Percentiles rank a stretch among this genome's conserved stretches.
phyloP scores from a whole-genome alignment of 2,329 filamentous ascomycete species.

The Stachybotrys elegans region DNA sequence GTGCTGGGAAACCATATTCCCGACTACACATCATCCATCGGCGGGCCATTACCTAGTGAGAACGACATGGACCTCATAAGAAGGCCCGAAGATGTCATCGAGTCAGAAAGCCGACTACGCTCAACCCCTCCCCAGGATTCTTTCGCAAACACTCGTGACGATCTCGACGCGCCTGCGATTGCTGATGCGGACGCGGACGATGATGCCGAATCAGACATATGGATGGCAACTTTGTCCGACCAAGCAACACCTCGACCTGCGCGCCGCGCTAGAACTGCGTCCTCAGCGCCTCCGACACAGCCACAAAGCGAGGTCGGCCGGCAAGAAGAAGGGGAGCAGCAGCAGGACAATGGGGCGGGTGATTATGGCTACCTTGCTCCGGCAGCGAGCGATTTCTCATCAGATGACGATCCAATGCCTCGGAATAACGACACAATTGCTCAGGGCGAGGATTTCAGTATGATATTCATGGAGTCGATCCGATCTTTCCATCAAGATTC shows the following conservation, averaged over 20 bases:
- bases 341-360: conserved; percentile 10
- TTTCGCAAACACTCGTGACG: background rate
- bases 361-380: conserved; percentile 23
- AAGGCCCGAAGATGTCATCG: conserved; percentile 18
- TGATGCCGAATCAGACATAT: conserved; percentile 37
- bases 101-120: background rate
- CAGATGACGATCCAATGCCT: conserved; percentile 23
- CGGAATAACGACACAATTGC: conserved; percentile 35
- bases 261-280: too few species aligned
- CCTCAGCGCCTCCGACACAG: background rate
- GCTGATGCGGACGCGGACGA: conserved; percentile 15
- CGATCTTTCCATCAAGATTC: conserved; percentile 39
- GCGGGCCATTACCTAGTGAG: conserved; percentile 14
- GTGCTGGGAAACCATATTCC: too few species aligned
- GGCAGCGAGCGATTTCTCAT: conserved; percentile 28
- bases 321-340: background rate
- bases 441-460: conserved; percentile 52
- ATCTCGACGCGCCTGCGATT: too few species aligned
- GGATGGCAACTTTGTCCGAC: conserved; percentile 37
- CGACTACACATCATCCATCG: conserved; percentile 1
- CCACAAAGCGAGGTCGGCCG: background rate
- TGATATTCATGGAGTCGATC: conserved; percentile 53
- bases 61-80: conserved; percentile 23
- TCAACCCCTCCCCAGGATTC: background rate
- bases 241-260: conserved; percentile 24